phyloP scores from a whole-genome alignment of 768 basidiomycete species.

The Russula vinacea region DNA sequence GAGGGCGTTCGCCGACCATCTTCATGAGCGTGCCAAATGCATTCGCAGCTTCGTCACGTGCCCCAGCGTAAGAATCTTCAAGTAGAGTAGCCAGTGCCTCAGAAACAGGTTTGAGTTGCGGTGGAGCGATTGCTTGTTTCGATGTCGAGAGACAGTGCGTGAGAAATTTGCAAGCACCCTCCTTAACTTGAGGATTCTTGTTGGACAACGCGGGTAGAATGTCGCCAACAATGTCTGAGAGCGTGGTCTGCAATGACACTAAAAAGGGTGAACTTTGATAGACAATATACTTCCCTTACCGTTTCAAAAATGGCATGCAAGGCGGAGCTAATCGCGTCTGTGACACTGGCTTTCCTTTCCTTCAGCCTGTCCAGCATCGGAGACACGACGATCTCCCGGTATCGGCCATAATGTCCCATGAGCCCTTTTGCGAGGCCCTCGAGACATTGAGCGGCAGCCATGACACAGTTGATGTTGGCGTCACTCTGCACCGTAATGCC shows the following conservation, averaged over 20 bases:
- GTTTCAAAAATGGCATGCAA: conserved; percentile 85
- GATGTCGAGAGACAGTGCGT: conserved; percentile 73
- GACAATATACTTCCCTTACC: conserved; percentile 47
- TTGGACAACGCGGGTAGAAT: conserved; percentile 70
- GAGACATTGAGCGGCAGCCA: conserved; percentile 78
- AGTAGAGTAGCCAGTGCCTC: conserved; percentile 72
- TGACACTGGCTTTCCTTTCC: conserved; percentile 88
- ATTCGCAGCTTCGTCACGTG: conserved; percentile 84
- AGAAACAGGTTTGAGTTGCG: conserved; percentile 78
- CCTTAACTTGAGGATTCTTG: conserved; percentile 97
- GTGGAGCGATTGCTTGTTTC: conserved; percentile 60
- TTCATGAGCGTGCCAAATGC: conserved; percentile 91
- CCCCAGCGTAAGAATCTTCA: conserved; percentile 86
- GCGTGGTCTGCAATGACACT: conserved; percentile 52
- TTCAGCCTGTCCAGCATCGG: conserved; percentile 87
- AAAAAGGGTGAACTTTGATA: conserved; percentile 21
- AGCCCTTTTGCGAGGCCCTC: conserved; percentile 85
- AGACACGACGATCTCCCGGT: conserved; percentile 67
- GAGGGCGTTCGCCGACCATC: conserved; percentile 90
- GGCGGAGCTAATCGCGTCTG: conserved; percentile 82
- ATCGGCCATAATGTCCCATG: conserved; percentile 67
- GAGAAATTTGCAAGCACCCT: conserved; percentile 86
- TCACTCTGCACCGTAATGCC: conserved; percentile 81
- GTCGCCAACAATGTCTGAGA: conserved; percentile 82
- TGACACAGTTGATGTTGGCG: conserved; percentile 94